Base-by-base conservation (phyloP, 2,329 filamentous ascomycete species). In the Colletotrichum noveboracense region DNA sequence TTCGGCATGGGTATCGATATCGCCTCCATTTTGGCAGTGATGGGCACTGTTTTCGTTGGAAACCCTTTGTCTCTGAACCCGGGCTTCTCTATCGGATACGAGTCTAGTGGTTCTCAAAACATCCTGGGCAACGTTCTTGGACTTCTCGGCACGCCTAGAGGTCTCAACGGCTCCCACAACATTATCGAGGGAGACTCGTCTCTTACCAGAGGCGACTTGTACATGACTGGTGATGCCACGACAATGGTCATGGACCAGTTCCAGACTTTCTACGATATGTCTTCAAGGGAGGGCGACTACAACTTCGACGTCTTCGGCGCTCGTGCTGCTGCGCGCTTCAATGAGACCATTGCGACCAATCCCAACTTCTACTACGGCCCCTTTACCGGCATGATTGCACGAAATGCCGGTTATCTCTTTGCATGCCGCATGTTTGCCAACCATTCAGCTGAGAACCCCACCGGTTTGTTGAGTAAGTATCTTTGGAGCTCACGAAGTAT, bases 321-420 rank as follows among this genome's bases (percentile, higher is more conserved):
- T 52, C 86, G 87, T 48, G 86, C 87, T 12, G 83, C 85, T 13
- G 79, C 83, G 16, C 86, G 89, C 4, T 89, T 88, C 79, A 77
- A 88, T 16, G 82, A 90, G 78, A 87, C 85, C 55, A 85, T 90
- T 12, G 80, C 82, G 28, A 86, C 84, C 30, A 91, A 91, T 79
- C 88, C 89, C 0, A 83, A 88, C 64, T 90, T 90, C 80, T 91
- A 89, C 81, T 90, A 88, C 67, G 88, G 88, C 1, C 89, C 89
- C 2, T 86, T 88, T 69, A 88, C 87, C 3, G 89, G 89, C 16
- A 82, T 89, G 68, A 79, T 89, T 24, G 86, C 85, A 8, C 85
- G 87, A 0, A 88, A 89, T 64, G 88, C 89, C 14, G 88, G 86
- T 3, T 88, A 85, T 76, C 79, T 85, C 21, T 89, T 89, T 75